These are phyloP conservation scores for Liquidambar formosana DNA, from an alignment of 164 flowering plant species.

Conservation along the genomic window DNA sequence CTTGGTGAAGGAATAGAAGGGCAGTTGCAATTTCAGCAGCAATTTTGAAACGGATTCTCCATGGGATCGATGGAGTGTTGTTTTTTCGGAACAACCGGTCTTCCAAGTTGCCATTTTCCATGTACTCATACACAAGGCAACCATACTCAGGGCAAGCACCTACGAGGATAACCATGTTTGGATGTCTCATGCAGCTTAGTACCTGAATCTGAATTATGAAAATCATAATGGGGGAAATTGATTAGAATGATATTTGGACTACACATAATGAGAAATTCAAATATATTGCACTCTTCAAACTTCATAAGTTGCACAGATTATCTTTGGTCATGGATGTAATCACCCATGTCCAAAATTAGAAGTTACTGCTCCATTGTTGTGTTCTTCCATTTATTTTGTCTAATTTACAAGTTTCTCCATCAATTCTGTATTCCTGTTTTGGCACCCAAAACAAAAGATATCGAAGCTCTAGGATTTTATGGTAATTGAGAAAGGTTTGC, in stretches of 20 bases:
- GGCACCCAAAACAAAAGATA: not conserved
- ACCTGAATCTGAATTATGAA: constrained; percentile 45
- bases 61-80: constrained; percentile 49
- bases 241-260: not conserved
- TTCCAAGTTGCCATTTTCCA: constrained; percentile 65
- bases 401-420: too few species aligned
- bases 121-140: constrained; percentile 61
- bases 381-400: not conserved
- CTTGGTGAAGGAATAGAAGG: constrained; percentile 57
- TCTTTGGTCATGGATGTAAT: not conserved
- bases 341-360: not conserved
- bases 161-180: constrained; percentile 60
- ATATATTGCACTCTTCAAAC: not conserved
- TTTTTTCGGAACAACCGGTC: constrained; percentile 50
- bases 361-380: not conserved
- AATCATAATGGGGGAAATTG: not conserved
- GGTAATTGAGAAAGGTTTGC: not conserved
- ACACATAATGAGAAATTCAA: not conserved
- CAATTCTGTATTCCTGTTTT: too few species aligned
- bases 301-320: not conserved
- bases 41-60: constrained; percentile 51
- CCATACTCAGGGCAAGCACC: constrained; percentile 70
- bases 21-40: constrained; percentile 56
- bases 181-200: constrained; percentile 57
- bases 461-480: not conserved